phyloP scores from a whole-genome alignment of 108 stramenopile species.

The Mediolabrus comicus region DNA sequence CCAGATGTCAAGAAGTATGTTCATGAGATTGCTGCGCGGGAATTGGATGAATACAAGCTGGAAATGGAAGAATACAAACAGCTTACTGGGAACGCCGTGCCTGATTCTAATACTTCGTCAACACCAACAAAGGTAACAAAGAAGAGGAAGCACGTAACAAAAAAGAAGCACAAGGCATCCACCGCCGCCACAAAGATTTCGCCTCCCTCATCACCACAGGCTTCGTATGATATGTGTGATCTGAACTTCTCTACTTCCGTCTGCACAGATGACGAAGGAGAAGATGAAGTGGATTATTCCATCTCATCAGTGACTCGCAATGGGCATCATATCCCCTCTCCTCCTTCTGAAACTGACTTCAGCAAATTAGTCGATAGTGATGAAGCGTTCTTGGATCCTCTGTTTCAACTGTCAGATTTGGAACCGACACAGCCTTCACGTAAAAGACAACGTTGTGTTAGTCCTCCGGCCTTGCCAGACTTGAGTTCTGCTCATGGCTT shows the following conservation, averaged over 20 bases:
- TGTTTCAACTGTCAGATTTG: constrained; percentile 22
- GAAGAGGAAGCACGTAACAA: neutral
- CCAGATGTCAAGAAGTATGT: constrained; percentile 39
- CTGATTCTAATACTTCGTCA: too few species aligned
- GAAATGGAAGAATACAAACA: constrained; percentile 42
- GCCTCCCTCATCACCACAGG: neutral
- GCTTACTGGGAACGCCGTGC: constrained; percentile 8
- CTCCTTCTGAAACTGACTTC: neutral
- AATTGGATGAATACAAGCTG: constrained; percentile 31
- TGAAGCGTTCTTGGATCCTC: constrained; percentile 25
- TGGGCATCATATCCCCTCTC: constrained; percentile 24
- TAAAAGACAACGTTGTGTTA: constrained; percentile 4
- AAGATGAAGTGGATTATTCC: constrained; percentile 17
- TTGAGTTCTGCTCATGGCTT: constrained; percentile 1
- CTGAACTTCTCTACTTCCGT: neutral
- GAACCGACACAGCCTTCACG: neutral
- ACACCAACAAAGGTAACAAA: neutral
- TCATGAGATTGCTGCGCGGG: constrained; percentile 22
- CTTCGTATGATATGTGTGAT: neutral
- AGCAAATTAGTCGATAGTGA: neutral
- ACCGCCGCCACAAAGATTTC: neutral
- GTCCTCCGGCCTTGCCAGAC: constrained; percentile 1
- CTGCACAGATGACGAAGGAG: constrained; percentile 12
- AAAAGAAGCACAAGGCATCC: neutral
- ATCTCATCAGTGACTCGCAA: constrained; percentile 17